These are phyloP conservation scores for Aspergillus ibericus DNA, from an alignment of 2,329 filamentous ascomycete genomes.

Conservation along the genomic window DNA sequence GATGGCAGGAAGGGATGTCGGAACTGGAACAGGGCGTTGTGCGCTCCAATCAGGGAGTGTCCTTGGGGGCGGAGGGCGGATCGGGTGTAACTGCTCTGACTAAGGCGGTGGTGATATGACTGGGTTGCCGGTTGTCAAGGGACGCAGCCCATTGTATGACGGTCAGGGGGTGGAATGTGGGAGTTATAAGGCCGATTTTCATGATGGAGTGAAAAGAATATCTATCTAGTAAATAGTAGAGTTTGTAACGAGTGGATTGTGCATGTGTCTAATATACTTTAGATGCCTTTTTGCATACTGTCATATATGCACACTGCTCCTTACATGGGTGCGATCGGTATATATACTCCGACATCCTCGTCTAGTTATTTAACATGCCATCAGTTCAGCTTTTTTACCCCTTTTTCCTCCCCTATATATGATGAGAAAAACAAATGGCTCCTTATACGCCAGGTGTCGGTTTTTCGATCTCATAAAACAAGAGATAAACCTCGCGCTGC, in stretches of 20 bases:
- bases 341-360: background rate
- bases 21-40: background rate
- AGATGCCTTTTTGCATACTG: background rate
- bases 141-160: background rate
- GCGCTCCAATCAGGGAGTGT: background rate
- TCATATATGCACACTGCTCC: background rate
- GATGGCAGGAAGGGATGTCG: background rate
- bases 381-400: background rate
- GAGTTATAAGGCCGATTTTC: background rate
- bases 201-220: too few species aligned
- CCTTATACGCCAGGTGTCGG: conserved; percentile 11
- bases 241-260: background rate
- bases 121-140: background rate
- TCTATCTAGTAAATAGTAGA: too few species aligned
- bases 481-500: conserved; percentile 92
- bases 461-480: conserved; percentile 89
- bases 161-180: background rate
- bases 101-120: background rate
- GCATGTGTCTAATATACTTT: background rate
- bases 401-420: too few species aligned
- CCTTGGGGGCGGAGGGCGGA: background rate
- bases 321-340: background rate
- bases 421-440: too few species aligned
- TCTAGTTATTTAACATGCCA: background rate
- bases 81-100: background rate